phyloP scores from a whole-genome alignment of 1,284 basidiomycete species.

The Trametes hirsuta region DNA sequence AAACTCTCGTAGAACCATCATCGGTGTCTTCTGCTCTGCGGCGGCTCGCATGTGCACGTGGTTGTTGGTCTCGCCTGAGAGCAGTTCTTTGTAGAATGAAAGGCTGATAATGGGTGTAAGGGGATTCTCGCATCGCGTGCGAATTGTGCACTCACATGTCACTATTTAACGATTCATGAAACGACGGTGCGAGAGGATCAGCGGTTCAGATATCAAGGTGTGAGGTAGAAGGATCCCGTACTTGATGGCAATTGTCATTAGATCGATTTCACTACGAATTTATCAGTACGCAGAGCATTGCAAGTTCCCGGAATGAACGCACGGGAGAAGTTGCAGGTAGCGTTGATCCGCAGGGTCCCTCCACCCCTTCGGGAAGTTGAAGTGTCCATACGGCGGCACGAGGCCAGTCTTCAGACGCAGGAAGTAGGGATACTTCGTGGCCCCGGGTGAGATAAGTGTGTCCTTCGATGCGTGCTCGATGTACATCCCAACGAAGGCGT shows the following conservation, averaged over 20 bases:
- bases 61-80: background rate
- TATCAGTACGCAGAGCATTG: no score
- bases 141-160: background rate
- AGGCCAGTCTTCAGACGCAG: background rate
- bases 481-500: background rate
- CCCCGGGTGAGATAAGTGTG: background rate
- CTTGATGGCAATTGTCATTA: background rate
- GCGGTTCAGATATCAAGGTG: no score
- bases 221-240: background rate
- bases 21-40: background rate
- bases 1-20: background rate
- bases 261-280: background rate
- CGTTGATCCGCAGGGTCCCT: background rate
- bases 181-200: background rate
- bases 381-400: background rate
- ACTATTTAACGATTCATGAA: background rate
- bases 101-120: background rate
- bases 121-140: no score
- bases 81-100: slow-evolving; percentile 9
- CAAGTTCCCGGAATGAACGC: background rate
- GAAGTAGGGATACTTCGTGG: background rate
- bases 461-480: background rate
- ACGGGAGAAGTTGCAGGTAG: slow-evolving; percentile 5
- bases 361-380: slow-evolving; percentile 6
- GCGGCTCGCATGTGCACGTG: background rate